These are phyloP conservation scores for Starmerella apis DNA, from an alignment of 805 yeast genomes.

Conservation along the genomic window DNA sequence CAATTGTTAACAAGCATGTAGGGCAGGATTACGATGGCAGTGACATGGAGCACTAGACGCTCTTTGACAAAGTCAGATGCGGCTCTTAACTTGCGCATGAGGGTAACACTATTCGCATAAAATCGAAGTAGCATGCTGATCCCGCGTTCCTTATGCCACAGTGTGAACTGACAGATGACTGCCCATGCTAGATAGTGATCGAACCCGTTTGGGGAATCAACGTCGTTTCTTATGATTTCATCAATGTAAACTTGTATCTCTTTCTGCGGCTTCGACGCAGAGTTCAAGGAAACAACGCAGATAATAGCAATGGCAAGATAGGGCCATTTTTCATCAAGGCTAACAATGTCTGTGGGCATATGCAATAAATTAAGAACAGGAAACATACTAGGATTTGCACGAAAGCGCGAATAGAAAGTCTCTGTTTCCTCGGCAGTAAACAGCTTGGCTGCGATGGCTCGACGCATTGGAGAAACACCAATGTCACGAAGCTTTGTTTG, in stretches of 20 bases:
- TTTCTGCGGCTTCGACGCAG: conserved; percentile 10
- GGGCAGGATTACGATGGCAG: conserved; percentile 17
- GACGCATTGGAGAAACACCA: conserved; percentile 17
- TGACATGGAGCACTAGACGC: conserved; percentile 8
- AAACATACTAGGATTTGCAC: conserved; percentile 3
- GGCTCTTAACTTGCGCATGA: conserved; percentile 8
- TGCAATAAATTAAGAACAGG: conserved; percentile 11
- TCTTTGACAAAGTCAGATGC: conserved; percentile 1
- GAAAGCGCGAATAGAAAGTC: conserved; percentile 9
- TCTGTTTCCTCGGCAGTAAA: conserved; percentile 18
- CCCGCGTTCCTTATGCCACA: conserved; percentile 21
- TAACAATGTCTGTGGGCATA: conserved; percentile 11
- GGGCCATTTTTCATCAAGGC: conserved; percentile 21
- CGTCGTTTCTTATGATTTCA: conserved; percentile 5
- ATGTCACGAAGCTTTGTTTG: conserved; percentile 16
- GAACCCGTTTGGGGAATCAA: conserved; percentile 1
- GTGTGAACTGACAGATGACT: conserved; percentile 18
- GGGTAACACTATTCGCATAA: conserved; percentile 18
- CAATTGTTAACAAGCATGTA: conserved; percentile 11
- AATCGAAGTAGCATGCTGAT: conserved; percentile 16
- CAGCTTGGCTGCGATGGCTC: conserved; percentile 15
- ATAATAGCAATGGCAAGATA: conserved; percentile 23
- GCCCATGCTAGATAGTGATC: conserved; percentile 20
- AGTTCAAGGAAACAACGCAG: conserved; percentile 20
- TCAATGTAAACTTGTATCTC: conserved; percentile 16